Evolutionary conservation across 2,329 filamentous ascomycete species (phyloP).

Genomic region (Lizonia empirigonia): DNA sequence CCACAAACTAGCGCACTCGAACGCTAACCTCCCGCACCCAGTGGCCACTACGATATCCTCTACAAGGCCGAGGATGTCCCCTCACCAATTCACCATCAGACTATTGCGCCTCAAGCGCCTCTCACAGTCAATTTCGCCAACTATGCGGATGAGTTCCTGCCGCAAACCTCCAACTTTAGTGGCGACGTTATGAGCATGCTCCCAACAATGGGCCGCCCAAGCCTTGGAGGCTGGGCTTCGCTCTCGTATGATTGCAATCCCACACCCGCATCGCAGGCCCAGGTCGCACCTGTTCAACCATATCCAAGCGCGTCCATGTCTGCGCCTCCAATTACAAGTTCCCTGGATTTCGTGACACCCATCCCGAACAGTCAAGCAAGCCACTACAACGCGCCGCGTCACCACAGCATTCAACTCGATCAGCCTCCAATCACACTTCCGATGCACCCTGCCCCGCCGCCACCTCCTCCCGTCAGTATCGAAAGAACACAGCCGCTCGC

Average conservation of each 20-base stretch:
- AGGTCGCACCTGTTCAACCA: slow-evolving; percentile 41
- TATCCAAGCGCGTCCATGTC: slow-evolving; percentile 40
- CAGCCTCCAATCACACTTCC: slow-evolving; percentile 41
- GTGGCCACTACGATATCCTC: slow-evolving; percentile 91
- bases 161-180: slow-evolving; percentile 41
- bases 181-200: slow-evolving; percentile 49
- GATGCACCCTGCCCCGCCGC: slow-evolving; percentile 34
- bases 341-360: slow-evolving; percentile 44
- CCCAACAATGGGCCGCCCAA: slow-evolving; percentile 53
- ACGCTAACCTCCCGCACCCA: slow-evolving; percentile 38
- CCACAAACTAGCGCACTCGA: not conserved
- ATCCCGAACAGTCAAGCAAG: slow-evolving; percentile 34
- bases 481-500: slow-evolving; percentile 37
- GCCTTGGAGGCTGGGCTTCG: slow-evolving; percentile 43
- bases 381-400: slow-evolving; percentile 33
- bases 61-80: slow-evolving; percentile 69
- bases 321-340: slow-evolving; percentile 34
- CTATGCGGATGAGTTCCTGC: slow-evolving; percentile 50
- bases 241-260: slow-evolving; percentile 46
- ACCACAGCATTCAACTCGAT: slow-evolving; percentile 42
- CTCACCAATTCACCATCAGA: slow-evolving; percentile 32
- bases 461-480: slow-evolving; percentile 36
- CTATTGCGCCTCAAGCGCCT: slow-evolving; percentile 36
- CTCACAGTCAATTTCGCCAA: slow-evolving; percentile 46
- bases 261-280: slow-evolving; percentile 39